A percentile compares a stretch with the other conserved stretches of the same genome.
Evolutionary conservation across 257 asterid species (phyloP).

Genomic region (Cynanchum wilfordii): DNA sequence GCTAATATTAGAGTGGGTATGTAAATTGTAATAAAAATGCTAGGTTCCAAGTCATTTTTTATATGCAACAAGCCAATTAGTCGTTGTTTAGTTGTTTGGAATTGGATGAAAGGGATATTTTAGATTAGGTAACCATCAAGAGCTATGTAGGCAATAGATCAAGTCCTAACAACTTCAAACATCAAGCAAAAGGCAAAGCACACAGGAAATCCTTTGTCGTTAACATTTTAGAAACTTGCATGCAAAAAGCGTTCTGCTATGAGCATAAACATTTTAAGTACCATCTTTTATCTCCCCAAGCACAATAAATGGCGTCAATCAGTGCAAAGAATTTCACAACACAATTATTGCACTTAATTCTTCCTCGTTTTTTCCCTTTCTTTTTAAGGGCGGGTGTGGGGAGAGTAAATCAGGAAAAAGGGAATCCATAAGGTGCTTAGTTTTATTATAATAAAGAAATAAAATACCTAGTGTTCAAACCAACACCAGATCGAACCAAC

Average conservation of each 20-base stretch:
- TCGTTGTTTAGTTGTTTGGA: too few species aligned
- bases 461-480: conserved; percentile 83
- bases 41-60: too few species aligned
- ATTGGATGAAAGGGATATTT: too few species aligned
- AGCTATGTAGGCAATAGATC: background rate
- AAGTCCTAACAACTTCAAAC: background rate
- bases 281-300: background rate
- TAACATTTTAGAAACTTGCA: background rate
- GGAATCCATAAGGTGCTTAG: background rate
- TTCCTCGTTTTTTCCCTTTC: background rate
- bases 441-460: background rate
- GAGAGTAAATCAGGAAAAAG: background rate
- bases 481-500: conserved; percentile 79
- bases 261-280: background rate
- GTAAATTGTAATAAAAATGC: too few species aligned
- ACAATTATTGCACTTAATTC: background rate
- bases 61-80: too few species aligned
- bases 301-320: background rate
- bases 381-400: background rate
- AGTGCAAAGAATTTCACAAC: background rate
- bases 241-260: background rate
- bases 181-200: background rate
- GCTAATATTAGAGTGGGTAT: too few species aligned
- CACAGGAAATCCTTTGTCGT: background rate
- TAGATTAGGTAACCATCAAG: too few species aligned